Base-by-base conservation (phyloP, 2,329 filamentous ascomycete species). In the Alternaria arborescens region DNA sequence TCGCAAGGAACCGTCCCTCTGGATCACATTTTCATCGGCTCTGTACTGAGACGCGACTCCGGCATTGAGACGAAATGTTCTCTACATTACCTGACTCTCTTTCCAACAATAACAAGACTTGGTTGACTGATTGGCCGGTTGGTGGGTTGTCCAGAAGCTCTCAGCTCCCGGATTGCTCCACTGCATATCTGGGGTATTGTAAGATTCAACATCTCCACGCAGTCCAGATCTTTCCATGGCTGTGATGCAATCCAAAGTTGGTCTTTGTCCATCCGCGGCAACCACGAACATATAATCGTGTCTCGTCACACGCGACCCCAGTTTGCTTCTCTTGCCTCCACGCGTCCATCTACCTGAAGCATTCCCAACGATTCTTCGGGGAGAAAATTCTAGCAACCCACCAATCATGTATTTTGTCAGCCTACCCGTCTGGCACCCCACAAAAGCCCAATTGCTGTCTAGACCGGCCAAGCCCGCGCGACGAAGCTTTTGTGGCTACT, bases 331-430 rank as follows among this genome's bases (percentile, higher is more conserved):
- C 32, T 46, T 46, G 26, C 22, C 22, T 51, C 22, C 30, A 59
- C 57, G 26, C 57, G 28, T 59, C 54, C 52, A 48, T 40, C n/a
- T 14, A 50, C 34, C 57, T 46, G 51, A 40, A 16, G 8, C 52
- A 30, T 36, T 30, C 46, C 41, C 52, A 55, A 50, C 52, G 44
- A 32, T 50, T 50, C 26, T 50, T 30, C 8, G 32, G 28, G 10
- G 18, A 36, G 40, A 60, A 44, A 34, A 34, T 41, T 16, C 36
- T 16, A 22, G 24, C 34, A n/a, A 36, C 20, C 44, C 41, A 43
- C 62, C 62, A 65, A 67, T 65, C 60, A 61, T 22, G 16, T 14
- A 36, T 43, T 41, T 20, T n/a, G 28, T 42, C 24, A n/a, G n/a
- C 46, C 34, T 56, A 44, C 44, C 53, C 48, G 55, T 55, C 44